Base-by-base conservation (phyloP, 2,329 filamentous ascomycete species). In the Alternaria consortialis region DNA sequence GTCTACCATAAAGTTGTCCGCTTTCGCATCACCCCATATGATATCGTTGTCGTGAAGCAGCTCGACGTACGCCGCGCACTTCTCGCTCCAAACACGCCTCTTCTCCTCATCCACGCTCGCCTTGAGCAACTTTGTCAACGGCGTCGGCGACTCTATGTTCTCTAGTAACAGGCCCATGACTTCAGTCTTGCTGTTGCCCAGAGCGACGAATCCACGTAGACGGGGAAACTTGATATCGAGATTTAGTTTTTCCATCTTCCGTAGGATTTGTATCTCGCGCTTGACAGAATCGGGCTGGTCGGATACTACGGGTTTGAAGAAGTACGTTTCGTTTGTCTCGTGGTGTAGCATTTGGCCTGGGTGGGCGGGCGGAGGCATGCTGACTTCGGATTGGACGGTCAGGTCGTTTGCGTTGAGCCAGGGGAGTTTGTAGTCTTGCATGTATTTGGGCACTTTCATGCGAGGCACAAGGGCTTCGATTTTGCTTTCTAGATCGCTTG, bases 1-100 rank as follows among this genome's bases (percentile, higher is more conserved):
- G 60, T 81, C 77, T 36, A 82, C 75, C 55, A 82, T 65, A 56
- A 82, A 73, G 40, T 81, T 80, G 43, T 72, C 68, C 29, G 70
- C 65, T 40, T 75, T 75, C 2, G 67, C 69, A 51, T 75, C 71
- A n/a, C 71, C 71, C 69, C 70, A 74, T 2, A 73, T 42, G 17
- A 70, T 70, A 7, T 56, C 40, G n/a, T 69, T 52, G 27, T 61
- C 44, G 27, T 69, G 64, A 23, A 69, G 43, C 0, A 34, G 29
- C 6, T 62, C 36, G 3, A 69, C 53, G 6, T 67, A 69, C 8
- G 52, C 27, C 32, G 63, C 44, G 5, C 57, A 60, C n/a, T 62
- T 66, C 7, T 44, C 47, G 11, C 61, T 66, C 65, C 67, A 69
- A 4, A 42, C 42, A 3, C 53, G 56, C 7, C 67, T 53, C 44